Conservation (phyloP, 768 basidiomycete species). For the Boletus speciosus region DNA sequence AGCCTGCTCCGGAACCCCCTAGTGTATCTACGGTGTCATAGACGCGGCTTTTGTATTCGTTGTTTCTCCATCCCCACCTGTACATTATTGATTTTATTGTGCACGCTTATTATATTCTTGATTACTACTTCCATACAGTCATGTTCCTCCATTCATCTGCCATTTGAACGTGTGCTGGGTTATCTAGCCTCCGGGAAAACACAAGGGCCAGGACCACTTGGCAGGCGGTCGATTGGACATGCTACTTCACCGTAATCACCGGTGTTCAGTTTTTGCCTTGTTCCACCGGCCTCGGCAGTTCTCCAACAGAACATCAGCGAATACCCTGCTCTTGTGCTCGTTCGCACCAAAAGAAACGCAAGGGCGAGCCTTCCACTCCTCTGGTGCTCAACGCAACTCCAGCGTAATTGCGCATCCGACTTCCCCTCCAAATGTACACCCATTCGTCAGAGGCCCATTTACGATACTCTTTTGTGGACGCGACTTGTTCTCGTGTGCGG, state of each 20-base stretch:
- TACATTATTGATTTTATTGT: constrained; percentile 13
- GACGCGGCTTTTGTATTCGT: constrained; percentile 7
- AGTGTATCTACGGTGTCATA: constrained; percentile 19
- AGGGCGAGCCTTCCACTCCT: neutral
- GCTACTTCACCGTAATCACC: neutral
- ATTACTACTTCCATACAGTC: neutral
- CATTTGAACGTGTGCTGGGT: neutral
- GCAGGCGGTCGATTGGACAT: neutral
- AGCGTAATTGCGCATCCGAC: neutral
- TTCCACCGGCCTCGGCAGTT: neutral
- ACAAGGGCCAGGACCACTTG: neutral
- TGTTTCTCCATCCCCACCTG: constrained; percentile 1
- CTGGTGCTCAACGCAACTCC: neutral
- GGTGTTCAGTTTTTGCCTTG: neutral
- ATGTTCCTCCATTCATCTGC: neutral
- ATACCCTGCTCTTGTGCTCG: neutral
- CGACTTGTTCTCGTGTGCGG: constrained; percentile 80
- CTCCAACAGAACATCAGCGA: neutral
- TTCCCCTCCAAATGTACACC: neutral
- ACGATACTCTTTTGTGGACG: constrained; percentile 87
- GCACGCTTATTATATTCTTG: constrained; percentile 8
- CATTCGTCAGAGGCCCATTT: constrained; percentile 38
- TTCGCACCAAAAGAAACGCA: neutral
- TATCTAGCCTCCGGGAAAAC: neutral
- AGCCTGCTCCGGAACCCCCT: constrained; percentile 32